phyloP scores from a whole-genome alignment of 345 rosid species.

The Salix caprea region DNA sequence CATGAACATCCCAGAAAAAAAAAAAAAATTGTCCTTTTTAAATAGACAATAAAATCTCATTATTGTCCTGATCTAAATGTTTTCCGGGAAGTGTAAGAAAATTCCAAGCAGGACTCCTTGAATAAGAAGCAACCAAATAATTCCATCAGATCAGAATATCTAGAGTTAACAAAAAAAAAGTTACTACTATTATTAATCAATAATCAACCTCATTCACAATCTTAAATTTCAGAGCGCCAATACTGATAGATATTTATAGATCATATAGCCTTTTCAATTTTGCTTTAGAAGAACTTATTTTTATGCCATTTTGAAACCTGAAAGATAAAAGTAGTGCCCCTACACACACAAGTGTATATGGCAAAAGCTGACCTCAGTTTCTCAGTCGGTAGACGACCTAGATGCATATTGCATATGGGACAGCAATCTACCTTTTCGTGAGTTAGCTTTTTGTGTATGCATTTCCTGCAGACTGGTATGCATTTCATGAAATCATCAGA shows the following conservation, averaged over 20 bases:
- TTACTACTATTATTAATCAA: no score
- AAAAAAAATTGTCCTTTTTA: no score
- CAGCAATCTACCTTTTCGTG: constrained; percentile 62
- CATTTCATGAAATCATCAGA: constrained; percentile 18
- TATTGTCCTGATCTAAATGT: neutral
- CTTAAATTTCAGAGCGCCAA: no score
- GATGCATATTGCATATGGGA: constrained; percentile 67
- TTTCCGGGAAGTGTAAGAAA: neutral
- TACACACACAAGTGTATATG: no score
- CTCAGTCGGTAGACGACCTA: constrained; percentile 60
- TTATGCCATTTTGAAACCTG: no score
- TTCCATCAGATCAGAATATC: neutral
- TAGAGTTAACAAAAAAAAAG: no score
- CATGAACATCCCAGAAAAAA: neutral
- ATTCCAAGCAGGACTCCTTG: neutral
- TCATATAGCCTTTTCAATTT: no score
- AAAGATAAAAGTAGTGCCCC: no score
- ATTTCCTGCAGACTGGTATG: constrained; percentile 66
- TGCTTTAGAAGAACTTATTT: no score
- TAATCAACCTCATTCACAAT: no score
- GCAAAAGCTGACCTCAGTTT: constrained; percentile 47
- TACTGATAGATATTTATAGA: no score
- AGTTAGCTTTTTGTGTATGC: constrained; percentile 61
- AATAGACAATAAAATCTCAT: no score
- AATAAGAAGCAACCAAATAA: neutral